These are phyloP conservation scores for Arctium minus DNA, from an alignment of 129 eudicot genomes.

Conservation along the genomic window DNA sequence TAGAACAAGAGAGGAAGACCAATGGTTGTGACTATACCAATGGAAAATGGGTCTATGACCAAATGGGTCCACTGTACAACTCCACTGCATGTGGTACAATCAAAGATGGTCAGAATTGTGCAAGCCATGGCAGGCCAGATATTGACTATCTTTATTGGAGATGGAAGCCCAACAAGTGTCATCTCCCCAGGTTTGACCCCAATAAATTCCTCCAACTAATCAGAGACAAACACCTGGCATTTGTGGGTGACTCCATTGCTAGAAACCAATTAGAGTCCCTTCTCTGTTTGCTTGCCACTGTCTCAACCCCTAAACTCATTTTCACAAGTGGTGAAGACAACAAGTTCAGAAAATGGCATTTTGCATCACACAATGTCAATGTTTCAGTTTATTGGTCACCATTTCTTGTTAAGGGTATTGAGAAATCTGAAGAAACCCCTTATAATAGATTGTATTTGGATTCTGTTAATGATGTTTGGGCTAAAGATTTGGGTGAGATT, in stretches of 20 bases:
- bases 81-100: constrained; percentile 71
- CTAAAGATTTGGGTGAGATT: constrained; percentile 51
- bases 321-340: constrained; percentile 65
- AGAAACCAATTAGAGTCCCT: constrained; percentile 92
- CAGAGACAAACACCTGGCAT: constrained; percentile 67
- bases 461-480: constrained; percentile 75
- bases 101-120: constrained; percentile 77
- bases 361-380: constrained; percentile 63
- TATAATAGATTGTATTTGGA: constrained; percentile 66
- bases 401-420: constrained; percentile 86
- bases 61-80: constrained; percentile 72
- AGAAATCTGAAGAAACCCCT: constrained; percentile 48
- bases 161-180: constrained; percentile 77
- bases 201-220: constrained; percentile 49
- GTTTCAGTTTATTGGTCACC: constrained; percentile 93
- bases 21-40: constrained; percentile 66
- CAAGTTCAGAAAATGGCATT: constrained; percentile 82
- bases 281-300: constrained; percentile 63
- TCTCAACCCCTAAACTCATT: constrained; percentile 49
- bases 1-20: constrained; percentile 33
- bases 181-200: constrained; percentile 81
- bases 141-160: constrained; percentile 65
- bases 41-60: constrained; percentile 76
- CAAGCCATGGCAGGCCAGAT: constrained; percentile 79
- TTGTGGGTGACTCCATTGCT: constrained; percentile 95